Conservation (phyloP, 129 eudicot species). For the Chrysanthemum seticuspe region DNA sequence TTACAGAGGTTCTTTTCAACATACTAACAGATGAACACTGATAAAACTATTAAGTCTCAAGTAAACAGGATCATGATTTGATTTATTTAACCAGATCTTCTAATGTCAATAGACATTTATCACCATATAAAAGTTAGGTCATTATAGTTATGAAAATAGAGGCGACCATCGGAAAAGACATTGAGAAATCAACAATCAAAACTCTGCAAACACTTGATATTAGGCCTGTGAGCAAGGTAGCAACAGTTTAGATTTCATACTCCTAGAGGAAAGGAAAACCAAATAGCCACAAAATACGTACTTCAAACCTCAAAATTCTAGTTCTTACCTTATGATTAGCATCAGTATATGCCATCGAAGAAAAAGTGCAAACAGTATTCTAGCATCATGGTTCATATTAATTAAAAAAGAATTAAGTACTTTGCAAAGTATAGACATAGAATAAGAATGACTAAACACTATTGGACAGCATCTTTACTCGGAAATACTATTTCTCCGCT, state of each 20-base stretch:
- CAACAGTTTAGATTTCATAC: neutral
- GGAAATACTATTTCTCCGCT: neutral
- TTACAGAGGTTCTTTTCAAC: neutral
- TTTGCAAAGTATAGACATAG: neutral
- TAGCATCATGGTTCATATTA: slow-evolving; percentile 6
- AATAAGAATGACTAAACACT: neutral
- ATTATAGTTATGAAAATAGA: too few relatives aligned
- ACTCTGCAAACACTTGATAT: too few relatives aligned
- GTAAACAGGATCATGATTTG: too few relatives aligned
- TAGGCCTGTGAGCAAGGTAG: slow-evolving; percentile 11
- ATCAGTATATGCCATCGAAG: neutral
- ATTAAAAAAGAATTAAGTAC: neutral
- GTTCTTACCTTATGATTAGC: neutral
- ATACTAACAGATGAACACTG: neutral
- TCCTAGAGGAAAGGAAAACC: neutral
- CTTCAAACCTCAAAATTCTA: neutral
- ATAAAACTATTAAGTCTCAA: too few relatives aligned
- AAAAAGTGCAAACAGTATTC: slow-evolving; percentile 12
- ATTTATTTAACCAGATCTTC: too few relatives aligned
- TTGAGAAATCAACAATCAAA: too few relatives aligned
- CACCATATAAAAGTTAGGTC: too few relatives aligned
- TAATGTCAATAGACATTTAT: too few relatives aligned
- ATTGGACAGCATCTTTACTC: neutral
- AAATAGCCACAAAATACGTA: neutral
- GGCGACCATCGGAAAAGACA: too few relatives aligned